A percentile compares a stretch with the other conserved stretches of the same genome.
Evolutionary conservation across 805 yeast genomes (phyloP).

Genomic region (Yarrowia sp.): DNA sequence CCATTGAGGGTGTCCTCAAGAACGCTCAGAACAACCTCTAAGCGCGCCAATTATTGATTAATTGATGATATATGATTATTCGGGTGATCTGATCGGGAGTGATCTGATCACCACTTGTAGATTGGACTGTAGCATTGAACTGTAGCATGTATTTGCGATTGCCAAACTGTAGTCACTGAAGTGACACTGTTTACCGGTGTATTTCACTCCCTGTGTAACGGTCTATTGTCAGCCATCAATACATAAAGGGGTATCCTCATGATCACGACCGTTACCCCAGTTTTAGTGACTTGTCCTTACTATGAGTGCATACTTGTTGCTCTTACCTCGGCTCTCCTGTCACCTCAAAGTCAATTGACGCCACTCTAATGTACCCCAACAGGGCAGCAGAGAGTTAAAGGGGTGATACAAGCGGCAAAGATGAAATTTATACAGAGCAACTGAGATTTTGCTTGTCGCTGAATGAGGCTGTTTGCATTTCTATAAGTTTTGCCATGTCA

Average conservation of each 20-base stretch:
- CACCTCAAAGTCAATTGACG: constrained; percentile 27
- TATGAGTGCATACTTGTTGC: neutral
- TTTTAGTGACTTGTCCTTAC: no score
- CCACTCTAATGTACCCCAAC: constrained; percentile 18
- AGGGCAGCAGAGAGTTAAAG: neutral
- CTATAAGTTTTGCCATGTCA: no score
- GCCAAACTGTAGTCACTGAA: no score
- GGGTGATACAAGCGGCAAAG: neutral
- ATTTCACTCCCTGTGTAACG: no score
- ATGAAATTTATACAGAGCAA: neutral
- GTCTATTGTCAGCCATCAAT: no score
- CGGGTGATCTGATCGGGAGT: no score
- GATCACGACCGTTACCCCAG: no score
- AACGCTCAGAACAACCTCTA: constrained; percentile 58
- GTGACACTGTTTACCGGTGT: no score
- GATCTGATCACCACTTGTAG: no score
- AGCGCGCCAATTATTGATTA: constrained; percentile 38
- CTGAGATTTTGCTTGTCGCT: no score
- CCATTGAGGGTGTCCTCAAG: constrained; percentile 72
- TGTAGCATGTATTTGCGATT: neutral
- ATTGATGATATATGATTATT: constrained; percentile 25
- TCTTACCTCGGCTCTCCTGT: constrained; percentile 16
- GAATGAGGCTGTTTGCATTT: no score
- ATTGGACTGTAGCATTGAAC: neutral
- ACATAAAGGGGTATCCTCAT: no score